Evolutionary conservation across 768 basidiomycete species (phyloP), one percentile per base, ranked within the genome.

Genomic region (Hygrophorus pudorinus): DNA sequence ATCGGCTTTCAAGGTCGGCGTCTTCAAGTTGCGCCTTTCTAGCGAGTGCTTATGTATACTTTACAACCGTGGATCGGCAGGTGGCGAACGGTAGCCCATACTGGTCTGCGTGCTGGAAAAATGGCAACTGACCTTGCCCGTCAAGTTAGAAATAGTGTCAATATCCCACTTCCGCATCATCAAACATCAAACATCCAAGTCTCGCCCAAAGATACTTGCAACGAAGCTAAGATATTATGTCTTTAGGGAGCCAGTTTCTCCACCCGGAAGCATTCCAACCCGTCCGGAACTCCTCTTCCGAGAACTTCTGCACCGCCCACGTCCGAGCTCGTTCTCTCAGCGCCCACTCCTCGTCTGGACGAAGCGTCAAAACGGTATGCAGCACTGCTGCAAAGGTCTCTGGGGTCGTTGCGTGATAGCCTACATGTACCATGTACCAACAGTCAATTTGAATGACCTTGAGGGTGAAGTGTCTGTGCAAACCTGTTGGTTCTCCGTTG

Each of bases 401-500:
- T 0, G 78, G 60, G 1, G 76, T 71, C 2, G 64, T 74, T 1
- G 89, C 92, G 57, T 94, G 91, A 60, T 77, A 93, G 17, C 93
- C 93, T 74, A n/a, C n/a, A n/a, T n/a, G n/a, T n/a, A n/a, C n/a
- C n/a, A n/a, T n/a, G n/a, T n/a, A 62, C 18, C 38, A 36, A 39
- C 20, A 27, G 12, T 6, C 11, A 20, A 21, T 29, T 21, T 46
- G 39, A 30, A 33, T 32, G 13, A 32, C 33, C 16, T 24, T 5
- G 13, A 21, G n/a, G 41, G 24, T 44, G 38, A 16, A 28, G 33
- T 47, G 27, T n/a, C 13, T 13, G 50, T 35, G 27, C 58, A 39
- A 45, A 79, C 84, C 83, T 47, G 90, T 92, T 6, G 67, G 72
- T 55, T 80, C 62, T 29, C 79, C 79, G 5, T 81, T 61, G 57